A percentile compares a stretch with the other conserved stretches of the same genome.
These are phyloP conservation scores for Funneliformis mosseae DNA, from an alignment of 192 early-diverging fungal species.

Conservation along the genomic window DNA sequence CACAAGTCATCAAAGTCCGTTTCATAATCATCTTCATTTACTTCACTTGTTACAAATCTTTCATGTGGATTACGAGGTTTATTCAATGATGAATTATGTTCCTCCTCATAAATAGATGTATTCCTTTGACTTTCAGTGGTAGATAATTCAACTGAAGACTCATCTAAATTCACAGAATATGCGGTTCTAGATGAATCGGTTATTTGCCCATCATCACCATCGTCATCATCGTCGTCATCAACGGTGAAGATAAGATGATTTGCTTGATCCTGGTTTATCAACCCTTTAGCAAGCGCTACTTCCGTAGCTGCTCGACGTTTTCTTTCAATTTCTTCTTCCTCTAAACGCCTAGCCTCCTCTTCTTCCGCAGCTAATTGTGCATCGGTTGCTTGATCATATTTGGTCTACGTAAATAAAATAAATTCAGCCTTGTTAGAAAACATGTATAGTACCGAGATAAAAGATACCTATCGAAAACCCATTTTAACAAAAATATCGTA, in stretches of 20 bases:
- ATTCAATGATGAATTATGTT: slow-evolving; percentile 18
- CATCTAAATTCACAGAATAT: neutral
- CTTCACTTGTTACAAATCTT: neutral
- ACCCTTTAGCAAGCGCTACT: slow-evolving; percentile 21
- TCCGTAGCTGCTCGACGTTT: slow-evolving; percentile 12
- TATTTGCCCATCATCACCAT: slow-evolving; percentile 8
- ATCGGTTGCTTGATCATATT: slow-evolving; percentile 7
- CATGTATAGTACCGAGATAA: too few species aligned
- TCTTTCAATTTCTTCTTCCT: slow-evolving; percentile 22
- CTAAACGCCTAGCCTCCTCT: slow-evolving; percentile 11
- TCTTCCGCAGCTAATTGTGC: slow-evolving; percentile 23
- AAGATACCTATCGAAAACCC: too few species aligned
- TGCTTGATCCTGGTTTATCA: neutral
- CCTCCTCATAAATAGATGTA: neutral
- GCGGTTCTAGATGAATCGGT: neutral
- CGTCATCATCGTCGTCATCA: slow-evolving; percentile 25
- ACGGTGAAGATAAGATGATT: neutral
- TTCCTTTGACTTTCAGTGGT: neutral
- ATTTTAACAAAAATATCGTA: too few species aligned
- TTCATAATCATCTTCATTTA: slow-evolving; percentile 22
- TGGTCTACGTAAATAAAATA: neutral
- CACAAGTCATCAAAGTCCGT: slow-evolving; percentile 14
- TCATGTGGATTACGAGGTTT: slow-evolving; percentile 28
- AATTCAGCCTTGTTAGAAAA: neutral
- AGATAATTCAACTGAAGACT: slow-evolving; percentile 18